phyloP scores from a whole-genome alignment of 148 eudicot species.

The Rhododendron vialii region DNA sequence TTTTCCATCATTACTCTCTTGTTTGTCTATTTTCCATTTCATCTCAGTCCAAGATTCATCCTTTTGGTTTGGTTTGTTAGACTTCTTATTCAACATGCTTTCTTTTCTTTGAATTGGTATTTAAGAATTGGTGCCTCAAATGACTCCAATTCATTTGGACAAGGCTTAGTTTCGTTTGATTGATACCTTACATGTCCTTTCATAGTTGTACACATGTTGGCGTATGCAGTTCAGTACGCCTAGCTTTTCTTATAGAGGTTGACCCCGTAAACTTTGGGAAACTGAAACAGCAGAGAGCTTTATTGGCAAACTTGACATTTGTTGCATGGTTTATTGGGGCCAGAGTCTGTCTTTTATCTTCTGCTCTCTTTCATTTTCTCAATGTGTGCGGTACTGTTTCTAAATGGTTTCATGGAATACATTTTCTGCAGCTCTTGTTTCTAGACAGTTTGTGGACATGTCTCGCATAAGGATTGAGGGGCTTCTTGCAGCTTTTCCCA shows the following conservation, averaged over 20 bases:
- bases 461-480: constrained; percentile 89
- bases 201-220: background rate
- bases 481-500: constrained; percentile 93
- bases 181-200: background rate
- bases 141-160: background rate
- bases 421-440: constrained; percentile 64
- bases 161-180: background rate
- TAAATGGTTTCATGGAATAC: background rate
- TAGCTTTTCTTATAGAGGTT: background rate
- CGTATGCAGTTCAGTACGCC: background rate
- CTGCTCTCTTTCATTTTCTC: background rate
- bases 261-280: background rate
- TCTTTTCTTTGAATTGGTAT: background rate
- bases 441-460: constrained; percentile 97
- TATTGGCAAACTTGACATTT: background rate
- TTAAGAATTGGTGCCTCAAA: background rate
- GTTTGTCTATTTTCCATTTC: background rate
- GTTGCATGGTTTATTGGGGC: background rate
- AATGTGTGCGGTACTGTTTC: background rate
- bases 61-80: background rate
- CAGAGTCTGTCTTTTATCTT: background rate
- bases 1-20: background rate
- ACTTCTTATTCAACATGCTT: background rate
- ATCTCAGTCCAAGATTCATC: background rate
- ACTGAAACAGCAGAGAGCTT: background rate